These are phyloP conservation scores for Escallonia rubra DNA, from an alignment of 129 eudicot species.

Conservation along the genomic window DNA sequence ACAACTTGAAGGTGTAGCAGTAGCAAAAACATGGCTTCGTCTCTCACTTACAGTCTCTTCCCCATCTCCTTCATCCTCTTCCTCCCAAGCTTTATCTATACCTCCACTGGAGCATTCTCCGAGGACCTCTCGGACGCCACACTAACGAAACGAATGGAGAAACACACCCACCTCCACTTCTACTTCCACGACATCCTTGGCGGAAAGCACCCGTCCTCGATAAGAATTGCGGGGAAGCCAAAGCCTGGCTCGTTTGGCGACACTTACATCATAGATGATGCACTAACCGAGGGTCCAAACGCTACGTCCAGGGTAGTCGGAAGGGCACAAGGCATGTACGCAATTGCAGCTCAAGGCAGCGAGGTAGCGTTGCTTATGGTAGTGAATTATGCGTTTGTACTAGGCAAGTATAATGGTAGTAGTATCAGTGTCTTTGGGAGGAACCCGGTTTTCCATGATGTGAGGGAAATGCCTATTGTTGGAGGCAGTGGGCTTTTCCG, in stretches of 20 bases:
- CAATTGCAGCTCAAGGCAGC: slow-evolving; percentile 30
- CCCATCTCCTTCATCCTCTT: neutral
- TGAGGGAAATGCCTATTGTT: slow-evolving; percentile 58
- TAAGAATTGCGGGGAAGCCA: neutral
- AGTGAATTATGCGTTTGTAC: slow-evolving; percentile 28
- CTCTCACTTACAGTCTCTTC: neutral
- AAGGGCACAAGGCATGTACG: slow-evolving; percentile 57
- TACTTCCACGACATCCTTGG: slow-evolving; percentile 16
- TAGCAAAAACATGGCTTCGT: slow-evolving; percentile 1
- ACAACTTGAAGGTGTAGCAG: no score
- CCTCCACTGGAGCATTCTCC: slow-evolving; percentile 2
- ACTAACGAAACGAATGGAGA: neutral
- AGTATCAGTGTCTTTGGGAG: slow-evolving; percentile 56
- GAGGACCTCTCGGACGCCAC: neutral
- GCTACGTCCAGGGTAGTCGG: slow-evolving; percentile 33
- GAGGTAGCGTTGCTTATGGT: slow-evolving; percentile 50
- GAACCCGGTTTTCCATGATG: slow-evolving; percentile 41
- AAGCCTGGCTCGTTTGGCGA: neutral
- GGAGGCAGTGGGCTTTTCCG: slow-evolving; percentile 60
- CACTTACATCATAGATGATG: slow-evolving; percentile 40
- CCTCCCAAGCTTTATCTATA: neutral
- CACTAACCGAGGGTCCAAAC: slow-evolving; percentile 38
- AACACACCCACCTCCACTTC: slow-evolving; percentile 18
- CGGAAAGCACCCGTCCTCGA: slow-evolving; percentile 6
- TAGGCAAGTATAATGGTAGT: slow-evolving; percentile 51